Percentiles rank a stretch among this genome's conserved stretches.
These are phyloP conservation scores for Hymenotorrendiella dingleyae DNA, from an alignment of 2,329 filamentous ascomycete genomes.

Conservation along the genomic window DNA sequence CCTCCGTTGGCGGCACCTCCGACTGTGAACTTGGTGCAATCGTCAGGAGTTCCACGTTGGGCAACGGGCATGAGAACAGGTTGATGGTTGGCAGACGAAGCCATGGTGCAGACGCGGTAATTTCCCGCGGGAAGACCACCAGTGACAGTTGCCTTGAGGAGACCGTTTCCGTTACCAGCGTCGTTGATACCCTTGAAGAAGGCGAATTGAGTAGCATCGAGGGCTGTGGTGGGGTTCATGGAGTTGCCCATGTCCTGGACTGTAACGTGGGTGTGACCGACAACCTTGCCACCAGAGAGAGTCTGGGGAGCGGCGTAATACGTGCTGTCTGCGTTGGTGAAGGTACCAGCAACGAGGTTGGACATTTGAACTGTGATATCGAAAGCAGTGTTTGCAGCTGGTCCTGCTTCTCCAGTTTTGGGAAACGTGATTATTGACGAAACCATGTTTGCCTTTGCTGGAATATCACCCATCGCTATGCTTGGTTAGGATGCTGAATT, in stretches of 20 bases:
- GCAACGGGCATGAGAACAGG: constrained; percentile 39
- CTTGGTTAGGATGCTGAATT: background rate
- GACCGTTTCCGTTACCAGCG: constrained; percentile 34
- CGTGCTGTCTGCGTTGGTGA: constrained; percentile 34
- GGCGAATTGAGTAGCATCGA: constrained; percentile 31
- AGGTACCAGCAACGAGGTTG: constrained; percentile 33
- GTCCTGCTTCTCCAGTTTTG: constrained; percentile 16
- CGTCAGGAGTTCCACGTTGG: constrained; percentile 40
- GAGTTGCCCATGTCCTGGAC: constrained; percentile 33
- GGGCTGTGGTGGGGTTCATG: constrained; percentile 28
- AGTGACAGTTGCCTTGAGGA: constrained; percentile 33
- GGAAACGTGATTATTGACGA: constrained; percentile 29
- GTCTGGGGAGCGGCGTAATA: constrained; percentile 36
- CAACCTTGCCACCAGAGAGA: constrained; percentile 30
- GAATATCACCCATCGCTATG: constrained; percentile 31
- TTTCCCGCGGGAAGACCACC: constrained; percentile 37
- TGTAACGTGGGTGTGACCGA: constrained; percentile 36
- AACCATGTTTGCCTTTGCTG: constrained; percentile 29
- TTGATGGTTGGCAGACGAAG: constrained; percentile 37
- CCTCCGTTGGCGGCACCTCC: constrained; percentile 18
- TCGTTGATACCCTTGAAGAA: constrained; percentile 41
- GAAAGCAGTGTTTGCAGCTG: constrained; percentile 27
- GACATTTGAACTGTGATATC: constrained; percentile 31
- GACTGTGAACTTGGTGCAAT: constrained; percentile 40
- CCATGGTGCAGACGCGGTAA: constrained; percentile 40